These are phyloP conservation scores for Botrytis cinerea DNA, from an alignment of 2,329 filamentous ascomycete genomes.

Conservation along the genomic window DNA sequence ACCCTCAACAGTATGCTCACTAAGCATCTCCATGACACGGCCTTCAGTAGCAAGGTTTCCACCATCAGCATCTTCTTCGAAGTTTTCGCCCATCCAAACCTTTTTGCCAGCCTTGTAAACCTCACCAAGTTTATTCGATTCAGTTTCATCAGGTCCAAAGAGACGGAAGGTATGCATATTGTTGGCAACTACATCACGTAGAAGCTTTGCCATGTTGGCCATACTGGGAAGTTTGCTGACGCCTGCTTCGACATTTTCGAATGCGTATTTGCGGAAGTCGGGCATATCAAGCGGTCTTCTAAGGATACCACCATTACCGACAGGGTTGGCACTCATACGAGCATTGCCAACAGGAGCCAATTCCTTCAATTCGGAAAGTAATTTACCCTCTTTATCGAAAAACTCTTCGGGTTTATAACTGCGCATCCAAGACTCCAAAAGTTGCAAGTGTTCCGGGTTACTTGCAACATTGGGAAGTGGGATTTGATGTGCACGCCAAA, in stretches of 20 bases:
- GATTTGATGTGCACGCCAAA: slow-evolving; percentile 77
- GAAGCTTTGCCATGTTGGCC: slow-evolving; percentile 66
- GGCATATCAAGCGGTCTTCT: slow-evolving; percentile 68
- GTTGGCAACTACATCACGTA: slow-evolving; percentile 65
- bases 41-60: slow-evolving; percentile 70
- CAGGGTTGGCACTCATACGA: slow-evolving; percentile 76
- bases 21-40: slow-evolving; percentile 82
- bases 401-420: slow-evolving; percentile 73
- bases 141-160: slow-evolving; percentile 78
- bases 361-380: slow-evolving; percentile 62
- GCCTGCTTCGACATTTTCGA: slow-evolving; percentile 63
- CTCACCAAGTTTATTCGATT: slow-evolving; percentile 74
- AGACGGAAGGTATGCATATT: slow-evolving; percentile 72
- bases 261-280: slow-evolving; percentile 67
- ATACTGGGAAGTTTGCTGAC: slow-evolving; percentile 62
- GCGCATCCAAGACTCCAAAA: slow-evolving; percentile 76
- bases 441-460: slow-evolving; percentile 65
- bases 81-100: slow-evolving; percentile 77
- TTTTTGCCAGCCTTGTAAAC: slow-evolving; percentile 77
- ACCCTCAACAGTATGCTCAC: slow-evolving; percentile 76
- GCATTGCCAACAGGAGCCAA: slow-evolving; percentile 65
- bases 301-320: slow-evolving; percentile 70
- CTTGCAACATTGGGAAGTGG: slow-evolving; percentile 69
- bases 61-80: slow-evolving; percentile 73
- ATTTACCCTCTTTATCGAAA: slow-evolving; percentile 64